Base-by-base conservation (phyloP, 495 filamentous ascomycete species). In the Talaromyces adpressus region DNA sequence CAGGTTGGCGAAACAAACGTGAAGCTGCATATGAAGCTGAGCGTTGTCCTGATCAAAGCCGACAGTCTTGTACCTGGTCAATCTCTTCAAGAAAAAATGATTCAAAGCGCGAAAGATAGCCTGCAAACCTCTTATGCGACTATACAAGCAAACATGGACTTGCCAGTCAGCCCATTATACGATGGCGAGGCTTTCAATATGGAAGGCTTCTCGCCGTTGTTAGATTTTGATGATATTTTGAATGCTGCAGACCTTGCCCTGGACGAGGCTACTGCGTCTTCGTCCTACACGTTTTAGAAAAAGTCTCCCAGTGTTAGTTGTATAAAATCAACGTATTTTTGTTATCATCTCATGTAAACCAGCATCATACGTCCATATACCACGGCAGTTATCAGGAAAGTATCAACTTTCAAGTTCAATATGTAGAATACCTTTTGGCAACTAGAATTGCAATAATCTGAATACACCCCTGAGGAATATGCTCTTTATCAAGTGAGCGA, bases 201-300 rank as follows among this genome's bases (percentile, higher is more conserved):
- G 56, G 27, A 18, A 36, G 27, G 1, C 4, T 32, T 58, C 16
- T 58, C 56, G 56, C 27, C 27, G 6, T 22, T 58, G 23, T 22
- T 58, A 6, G 9, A 36, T 36, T 18, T 58, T 58, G 56, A 58
- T 22, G 56, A 58, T 58, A 58, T 58, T 36, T 4, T 58, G 29
- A 32, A 36, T 16, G 30, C 56, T 32, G 14, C 56, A 7, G 56
- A 58, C 6, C 18, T 58, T 22, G 56, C 27, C 6, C 30, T 36
- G 29, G 56, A 58, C 18, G 56, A 22, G n/a, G 56, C 27, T 36
- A 23, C 6, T 30, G 52, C 20, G 22, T 56, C 27, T n/a, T 27
- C 11, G 27, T 56, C 23, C 3, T 56, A 6, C 6, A 29, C 30
- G n/a, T 56, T 56, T 6, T 29, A 56, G 0, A 11, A 22, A 53